Conservation (phyloP, 345 rosid genomes). For the Excoecaria agallocha region DNA sequence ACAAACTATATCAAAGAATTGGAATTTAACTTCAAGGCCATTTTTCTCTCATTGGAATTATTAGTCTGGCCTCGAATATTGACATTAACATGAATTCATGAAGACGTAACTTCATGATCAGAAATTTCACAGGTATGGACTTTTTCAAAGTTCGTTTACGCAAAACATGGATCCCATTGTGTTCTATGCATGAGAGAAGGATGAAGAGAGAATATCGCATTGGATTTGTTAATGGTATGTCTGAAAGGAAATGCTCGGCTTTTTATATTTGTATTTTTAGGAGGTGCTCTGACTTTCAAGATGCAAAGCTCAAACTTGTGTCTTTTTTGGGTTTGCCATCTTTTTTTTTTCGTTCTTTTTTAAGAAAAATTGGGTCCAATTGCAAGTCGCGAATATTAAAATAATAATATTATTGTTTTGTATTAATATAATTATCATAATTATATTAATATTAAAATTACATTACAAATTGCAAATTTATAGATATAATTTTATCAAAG, state of each 20-base stretch:
- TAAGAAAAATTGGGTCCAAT: too few species aligned
- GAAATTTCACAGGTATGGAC: constrained; percentile 25
- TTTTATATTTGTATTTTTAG: background rate
- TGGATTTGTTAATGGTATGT: background rate
- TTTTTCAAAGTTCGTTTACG: constrained; percentile 38
- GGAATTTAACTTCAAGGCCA: background rate
- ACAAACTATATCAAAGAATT: background rate
- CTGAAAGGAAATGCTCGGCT: background rate
- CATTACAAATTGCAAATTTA: too few species aligned
- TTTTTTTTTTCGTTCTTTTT: too few species aligned
- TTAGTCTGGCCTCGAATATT: background rate
- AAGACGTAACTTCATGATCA: constrained; percentile 11
- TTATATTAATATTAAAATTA: too few species aligned
- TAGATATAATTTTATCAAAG: too few species aligned
- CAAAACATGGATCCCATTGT: constrained; percentile 27
- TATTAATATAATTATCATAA: too few species aligned
- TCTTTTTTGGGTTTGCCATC: too few species aligned
- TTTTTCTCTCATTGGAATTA: constrained; percentile 24
- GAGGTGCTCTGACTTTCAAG: too few species aligned
- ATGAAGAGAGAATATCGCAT: background rate
- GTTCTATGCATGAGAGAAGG: constrained; percentile 3
- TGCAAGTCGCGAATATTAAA: too few species aligned
- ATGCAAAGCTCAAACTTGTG: too few species aligned
- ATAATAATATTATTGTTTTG: too few species aligned
- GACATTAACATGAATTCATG: constrained; percentile 8